Evolutionary conservation across 2,329 filamentous ascomycete species (phyloP).

Genomic region (Xylaria sp.): DNA sequence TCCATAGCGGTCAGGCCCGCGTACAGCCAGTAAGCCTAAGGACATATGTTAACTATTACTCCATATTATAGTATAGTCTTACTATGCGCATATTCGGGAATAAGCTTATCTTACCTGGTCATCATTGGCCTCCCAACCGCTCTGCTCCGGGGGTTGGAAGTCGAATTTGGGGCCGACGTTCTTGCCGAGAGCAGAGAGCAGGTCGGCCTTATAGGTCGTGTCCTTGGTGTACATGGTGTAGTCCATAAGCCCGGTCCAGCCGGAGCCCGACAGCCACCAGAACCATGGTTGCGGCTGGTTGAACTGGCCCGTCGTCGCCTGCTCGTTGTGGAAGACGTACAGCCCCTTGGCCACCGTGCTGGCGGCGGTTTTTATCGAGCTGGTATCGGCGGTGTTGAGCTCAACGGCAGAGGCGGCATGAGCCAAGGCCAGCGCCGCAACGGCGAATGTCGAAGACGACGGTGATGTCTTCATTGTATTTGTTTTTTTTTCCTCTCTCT

Average conservation of each 20-base stretch:
- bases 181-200: slow-evolving; percentile 55
- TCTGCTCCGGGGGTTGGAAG: slow-evolving; percentile 62
- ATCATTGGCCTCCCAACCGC: slow-evolving; percentile 63
- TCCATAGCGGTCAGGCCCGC: slow-evolving; percentile 68
- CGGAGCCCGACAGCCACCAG: slow-evolving; percentile 52
- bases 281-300: slow-evolving; percentile 51
- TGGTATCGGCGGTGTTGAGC: slow-evolving; percentile 41
- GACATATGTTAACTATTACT: slow-evolving; percentile 14
- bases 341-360: slow-evolving; percentile 47
- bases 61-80: background rate
- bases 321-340: slow-evolving; percentile 48
- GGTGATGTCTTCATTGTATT: slow-evolving; percentile 40
- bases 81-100: background rate
- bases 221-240: slow-evolving; percentile 59
- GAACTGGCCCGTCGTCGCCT: slow-evolving; percentile 49
- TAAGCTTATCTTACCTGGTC: slow-evolving; percentile 59
- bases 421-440: slow-evolving; percentile 36
- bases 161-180: slow-evolving; percentile 60
- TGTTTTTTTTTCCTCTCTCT: background rate
- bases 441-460: slow-evolving; percentile 33
- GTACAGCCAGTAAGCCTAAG: slow-evolving; percentile 63
- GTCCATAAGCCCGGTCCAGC: slow-evolving; percentile 51
- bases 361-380: slow-evolving; percentile 46
- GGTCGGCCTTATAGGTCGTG: slow-evolving; percentile 60
- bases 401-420: slow-evolving; percentile 40